Evolutionary conservation across 306 rosid genomes (phyloP).

Genomic region (Dicorynia guianensis): DNA sequence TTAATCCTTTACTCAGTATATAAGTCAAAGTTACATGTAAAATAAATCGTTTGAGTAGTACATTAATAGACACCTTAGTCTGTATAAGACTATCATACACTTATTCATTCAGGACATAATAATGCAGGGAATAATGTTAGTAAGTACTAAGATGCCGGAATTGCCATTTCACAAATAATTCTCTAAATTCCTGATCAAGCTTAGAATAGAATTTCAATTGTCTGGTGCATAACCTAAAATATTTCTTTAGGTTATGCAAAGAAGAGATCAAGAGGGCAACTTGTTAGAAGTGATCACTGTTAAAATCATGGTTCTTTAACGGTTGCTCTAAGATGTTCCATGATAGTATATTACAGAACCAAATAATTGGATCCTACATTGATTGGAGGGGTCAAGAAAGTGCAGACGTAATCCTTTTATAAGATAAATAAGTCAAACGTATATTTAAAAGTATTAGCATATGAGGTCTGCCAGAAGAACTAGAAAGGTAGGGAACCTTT

Average conservation of each 20-base stretch:
- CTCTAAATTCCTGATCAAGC: background rate
- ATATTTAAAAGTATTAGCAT: background rate
- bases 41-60: background rate
- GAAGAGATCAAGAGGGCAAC: background rate
- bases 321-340: too few species aligned
- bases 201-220: background rate
- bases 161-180: background rate
- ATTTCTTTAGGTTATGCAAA: background rate
- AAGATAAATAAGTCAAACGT: background rate
- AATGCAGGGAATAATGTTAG: background rate
- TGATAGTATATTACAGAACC: background rate
- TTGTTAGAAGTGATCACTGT: background rate
- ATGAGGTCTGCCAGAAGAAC: background rate
- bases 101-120: background rate
- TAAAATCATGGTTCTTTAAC: background rate
- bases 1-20: slow-evolving; percentile 2
- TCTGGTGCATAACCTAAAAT: background rate
- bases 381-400: background rate
- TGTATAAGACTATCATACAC: background rate
- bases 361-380: background rate
- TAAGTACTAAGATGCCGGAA: background rate
- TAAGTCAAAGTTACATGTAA: background rate
- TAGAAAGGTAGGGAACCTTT: background rate
- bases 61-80: background rate
- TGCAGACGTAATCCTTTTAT: slow-evolving; percentile 16